phyloP scores from a whole-genome alignment of 2,329 filamentous ascomycete genomes.

The Hymenoscyphus linearis region DNA sequence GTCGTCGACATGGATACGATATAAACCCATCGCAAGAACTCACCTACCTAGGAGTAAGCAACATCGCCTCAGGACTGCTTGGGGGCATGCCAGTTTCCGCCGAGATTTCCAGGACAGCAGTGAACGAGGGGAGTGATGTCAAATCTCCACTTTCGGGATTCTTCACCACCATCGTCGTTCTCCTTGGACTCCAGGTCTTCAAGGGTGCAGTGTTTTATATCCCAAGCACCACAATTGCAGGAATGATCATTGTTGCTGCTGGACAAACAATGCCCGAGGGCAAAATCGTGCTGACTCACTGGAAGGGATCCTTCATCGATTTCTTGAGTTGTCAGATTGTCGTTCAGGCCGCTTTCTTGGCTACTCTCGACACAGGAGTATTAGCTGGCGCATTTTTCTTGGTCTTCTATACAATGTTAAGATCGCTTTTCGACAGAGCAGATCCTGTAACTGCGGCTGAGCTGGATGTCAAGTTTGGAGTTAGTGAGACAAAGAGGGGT shows the following conservation, averaged over 20 bases:
- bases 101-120: constrained; percentile 62
- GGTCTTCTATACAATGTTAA: constrained; percentile 11
- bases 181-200: constrained; percentile 57
- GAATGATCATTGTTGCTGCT: constrained; percentile 44
- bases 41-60: constrained; percentile 56
- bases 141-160: constrained; percentile 56
- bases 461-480: constrained; percentile 2
- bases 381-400: constrained; percentile 8
- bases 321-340: constrained; percentile 4
- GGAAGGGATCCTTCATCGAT: constrained; percentile 5
- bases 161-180: constrained; percentile 55
- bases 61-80: constrained; percentile 61
- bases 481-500: neutral
- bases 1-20: constrained; percentile 54
- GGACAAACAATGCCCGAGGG: neutral
- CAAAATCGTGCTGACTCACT: neutral
- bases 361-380: constrained; percentile 33
- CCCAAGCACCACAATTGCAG: constrained; percentile 59
- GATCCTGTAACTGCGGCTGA: constrained; percentile 6
- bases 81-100: constrained; percentile 59
- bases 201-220: constrained; percentile 60
- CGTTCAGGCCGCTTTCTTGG: neutral
- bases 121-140: constrained; percentile 60
- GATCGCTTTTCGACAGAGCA: constrained; percentile 9
- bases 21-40: constrained; percentile 62